Conservation (phyloP, 345 rosid genomes). For the Adansonia digitata region DNA sequence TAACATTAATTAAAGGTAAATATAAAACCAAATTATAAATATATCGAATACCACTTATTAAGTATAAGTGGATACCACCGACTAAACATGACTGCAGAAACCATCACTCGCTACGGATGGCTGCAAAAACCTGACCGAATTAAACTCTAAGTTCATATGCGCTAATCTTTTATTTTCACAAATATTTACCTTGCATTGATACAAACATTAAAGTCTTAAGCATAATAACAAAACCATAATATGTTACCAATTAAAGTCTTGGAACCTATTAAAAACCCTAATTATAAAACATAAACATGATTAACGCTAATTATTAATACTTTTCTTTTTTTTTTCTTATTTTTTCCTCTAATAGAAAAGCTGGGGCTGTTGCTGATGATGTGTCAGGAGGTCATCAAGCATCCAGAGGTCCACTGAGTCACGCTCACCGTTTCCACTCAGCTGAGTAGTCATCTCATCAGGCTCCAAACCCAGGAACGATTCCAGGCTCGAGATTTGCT, state of each 20-base stretch:
- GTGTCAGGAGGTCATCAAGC: conserved; percentile 56
- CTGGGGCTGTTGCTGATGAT: conserved; percentile 21
- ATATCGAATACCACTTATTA: too few species aligned
- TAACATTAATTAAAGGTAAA: too few species aligned
- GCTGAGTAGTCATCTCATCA: conserved; percentile 12
- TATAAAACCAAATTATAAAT: too few species aligned
- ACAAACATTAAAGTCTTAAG: not conserved
- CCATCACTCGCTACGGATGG: too few species aligned
- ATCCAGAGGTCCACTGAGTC: conserved; percentile 54
- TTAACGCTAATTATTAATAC: not conserved
- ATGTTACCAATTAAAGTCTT: not conserved
- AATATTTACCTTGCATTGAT: conserved; percentile 2
- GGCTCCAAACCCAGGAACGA: conserved; percentile 53
- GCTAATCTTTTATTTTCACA: not conserved
- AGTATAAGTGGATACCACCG: too few species aligned
- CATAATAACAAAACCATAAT: not conserved
- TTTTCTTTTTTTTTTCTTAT: not conserved
- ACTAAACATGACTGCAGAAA: too few species aligned
- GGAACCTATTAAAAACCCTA: not conserved
- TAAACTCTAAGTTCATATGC: too few species aligned
- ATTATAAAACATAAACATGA: not conserved
- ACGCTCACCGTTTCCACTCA: conserved; percentile 21
- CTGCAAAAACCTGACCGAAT: too few species aligned
- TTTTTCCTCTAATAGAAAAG: conserved; percentile 8
- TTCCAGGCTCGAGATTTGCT: conserved; percentile 55